Base-by-base conservation (phyloP, 2,329 filamentous ascomycete genomes). In the Ceratocystis eucalypticola region DNA sequence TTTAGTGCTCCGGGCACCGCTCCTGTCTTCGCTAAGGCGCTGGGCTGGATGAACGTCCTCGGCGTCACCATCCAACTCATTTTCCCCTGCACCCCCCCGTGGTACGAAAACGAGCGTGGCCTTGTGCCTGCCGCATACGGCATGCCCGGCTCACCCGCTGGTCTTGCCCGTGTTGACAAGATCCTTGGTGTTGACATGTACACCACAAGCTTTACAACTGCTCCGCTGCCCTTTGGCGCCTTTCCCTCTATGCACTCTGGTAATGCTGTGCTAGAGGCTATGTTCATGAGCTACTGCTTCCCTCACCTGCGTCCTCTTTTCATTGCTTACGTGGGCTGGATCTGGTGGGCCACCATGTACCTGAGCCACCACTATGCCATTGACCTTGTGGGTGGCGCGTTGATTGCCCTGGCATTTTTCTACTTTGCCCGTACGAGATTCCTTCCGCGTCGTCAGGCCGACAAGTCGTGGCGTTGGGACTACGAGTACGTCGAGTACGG, bases 291-390 rank as follows among this genome's bases (percentile, higher is more conserved):
- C 76, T 88, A 95, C 76, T 86, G 89, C 74, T 96, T 97, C 80
- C 93, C 93, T 3, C 85, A 84, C 69, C 82, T 95, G 70, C 86
- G 88, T 70, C 85, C 87, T 12, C 77, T 94, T 65, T 96, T 95
- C 76, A 83, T 92, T 69, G 80, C 83, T 70, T 97, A 96, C 76
- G 88, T 88, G 57, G 83, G 88, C 74, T 96, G 93, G 93, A 86
- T 96, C 72, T 96, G 91, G 89, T 97, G 93, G 91, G 89, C 92
- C 12, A 97, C 93, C 71, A 96, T 97, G 91, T 96, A 97, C 74
- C 84, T 97, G 64, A 95, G 90, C 72, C 93, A 97, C 77, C 93
- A 97, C 78, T 97, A 97, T 74, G 93, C 92, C 41, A 88, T 97
- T 50, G 93, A 97, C 75, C 80, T 97, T 63, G 90, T 96, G 30